phyloP scores from a whole-genome alignment of 768 basidiomycete species.

The Auricularia auricula-judae region DNA sequence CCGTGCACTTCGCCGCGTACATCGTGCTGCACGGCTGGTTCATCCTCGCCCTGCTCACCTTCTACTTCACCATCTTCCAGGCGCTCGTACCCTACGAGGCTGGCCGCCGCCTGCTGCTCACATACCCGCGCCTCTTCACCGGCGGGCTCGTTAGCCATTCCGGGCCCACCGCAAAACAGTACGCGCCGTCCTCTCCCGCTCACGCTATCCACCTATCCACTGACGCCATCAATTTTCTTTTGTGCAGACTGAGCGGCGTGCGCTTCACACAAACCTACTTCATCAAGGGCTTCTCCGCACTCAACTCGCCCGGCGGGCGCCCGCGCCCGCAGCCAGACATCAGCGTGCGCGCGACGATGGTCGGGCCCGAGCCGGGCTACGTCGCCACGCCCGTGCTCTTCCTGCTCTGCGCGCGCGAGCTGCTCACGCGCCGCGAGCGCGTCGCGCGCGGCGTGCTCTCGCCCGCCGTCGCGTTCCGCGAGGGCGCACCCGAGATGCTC shows the following conservation, averaged over 20 bases:
- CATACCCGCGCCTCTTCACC: conserved; percentile 4
- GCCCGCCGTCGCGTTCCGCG: conserved; percentile 7
- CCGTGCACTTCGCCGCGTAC: conserved; percentile 6
- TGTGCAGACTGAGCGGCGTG: neutral
- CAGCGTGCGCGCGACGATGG: neutral
- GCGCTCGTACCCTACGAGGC: neutral
- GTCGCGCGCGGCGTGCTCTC: conserved; percentile 3
- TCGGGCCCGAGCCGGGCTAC: conserved; percentile 7
- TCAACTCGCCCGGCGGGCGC: neutral
- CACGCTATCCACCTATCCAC: neutral
- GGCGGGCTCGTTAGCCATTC: neutral
- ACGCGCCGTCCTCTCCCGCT: neutral
- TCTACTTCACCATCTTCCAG: conserved; percentile 5
- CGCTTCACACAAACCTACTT: conserved; percentile 2
- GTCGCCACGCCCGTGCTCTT: conserved; percentile 5
- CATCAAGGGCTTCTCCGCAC: neutral
- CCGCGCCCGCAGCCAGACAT: conserved; percentile 2
- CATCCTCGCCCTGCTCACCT: neutral
- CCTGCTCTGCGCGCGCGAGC: neutral
- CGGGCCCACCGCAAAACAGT: neutral
- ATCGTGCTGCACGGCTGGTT: conserved; percentile 1
- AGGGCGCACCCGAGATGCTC: neutral
- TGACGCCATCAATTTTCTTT: no score
- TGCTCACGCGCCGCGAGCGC: neutral
- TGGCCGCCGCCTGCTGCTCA: neutral